Percentiles rank a stretch among this genome's conserved stretches.
phyloP scores from a whole-genome alignment of 192 early-diverging fungal genomes.

The Coemansia sp. region DNA sequence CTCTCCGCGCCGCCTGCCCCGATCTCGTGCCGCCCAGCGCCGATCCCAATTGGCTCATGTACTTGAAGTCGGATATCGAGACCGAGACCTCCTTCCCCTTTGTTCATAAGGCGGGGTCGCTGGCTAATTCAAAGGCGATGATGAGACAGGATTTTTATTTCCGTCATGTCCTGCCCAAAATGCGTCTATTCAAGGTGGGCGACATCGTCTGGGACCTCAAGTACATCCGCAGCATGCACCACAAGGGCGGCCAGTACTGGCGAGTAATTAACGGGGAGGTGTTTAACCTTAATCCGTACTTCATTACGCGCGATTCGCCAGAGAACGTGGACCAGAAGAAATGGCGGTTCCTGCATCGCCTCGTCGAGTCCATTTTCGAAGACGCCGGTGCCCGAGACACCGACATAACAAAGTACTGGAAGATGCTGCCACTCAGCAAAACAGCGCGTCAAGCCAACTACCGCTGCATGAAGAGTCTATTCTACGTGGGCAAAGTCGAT shows the following conservation, averaged over 20 bases:
- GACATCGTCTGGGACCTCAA: conserved; percentile 56
- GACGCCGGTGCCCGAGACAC: conserved; percentile 49
- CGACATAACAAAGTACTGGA: conserved; percentile 65
- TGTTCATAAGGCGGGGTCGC: conserved; percentile 6
- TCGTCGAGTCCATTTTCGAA: conserved; percentile 46
- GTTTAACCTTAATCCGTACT: conserved; percentile 70
- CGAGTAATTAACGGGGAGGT: conserved; percentile 70
- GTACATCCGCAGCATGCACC: conserved; percentile 37
- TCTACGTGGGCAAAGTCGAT: conserved; percentile 86
- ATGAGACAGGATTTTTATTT: conserved; percentile 22
- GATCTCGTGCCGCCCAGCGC: conserved; percentile 23
- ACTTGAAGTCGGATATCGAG: conserved; percentile 10
- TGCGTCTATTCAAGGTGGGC: conserved; percentile 60
- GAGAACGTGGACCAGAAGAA: conserved; percentile 35
- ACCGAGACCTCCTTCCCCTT: conserved; percentile 22
- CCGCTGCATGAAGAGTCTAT: conserved; percentile 79
- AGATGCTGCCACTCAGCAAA: conserved; percentile 52
- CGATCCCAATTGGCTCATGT: conserved; percentile 32
- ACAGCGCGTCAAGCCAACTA: conserved; percentile 68
- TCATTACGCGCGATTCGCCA: conserved; percentile 43
- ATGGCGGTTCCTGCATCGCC: conserved; percentile 51
- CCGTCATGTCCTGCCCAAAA: conserved; percentile 18
- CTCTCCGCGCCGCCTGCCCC: conserved; percentile 56
- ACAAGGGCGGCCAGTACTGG: conserved; percentile 47
- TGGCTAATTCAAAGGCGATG: conserved; percentile 24